These are phyloP conservation scores for Boeremia exigua DNA, from an alignment of 2,329 filamentous ascomycete species.

Conservation along the genomic window DNA sequence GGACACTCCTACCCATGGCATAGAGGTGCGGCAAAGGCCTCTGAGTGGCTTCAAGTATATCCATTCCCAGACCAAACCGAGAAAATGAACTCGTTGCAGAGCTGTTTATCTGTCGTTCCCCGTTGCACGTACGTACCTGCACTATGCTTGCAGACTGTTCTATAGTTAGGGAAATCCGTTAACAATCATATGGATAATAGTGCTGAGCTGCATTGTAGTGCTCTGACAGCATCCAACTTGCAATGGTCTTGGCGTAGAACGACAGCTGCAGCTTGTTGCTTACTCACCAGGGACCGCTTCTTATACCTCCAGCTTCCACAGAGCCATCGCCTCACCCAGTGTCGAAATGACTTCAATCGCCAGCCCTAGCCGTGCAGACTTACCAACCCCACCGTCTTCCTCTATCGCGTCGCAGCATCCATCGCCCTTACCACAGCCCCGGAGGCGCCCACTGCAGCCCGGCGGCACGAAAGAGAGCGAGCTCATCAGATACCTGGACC, in stretches of 20 bases:
- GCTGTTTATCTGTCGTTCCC: too few species aligned
- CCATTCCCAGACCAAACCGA: too few species aligned
- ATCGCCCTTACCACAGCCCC: conserved; percentile 58
- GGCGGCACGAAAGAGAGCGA: conserved; percentile 65
- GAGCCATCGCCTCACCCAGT: not conserved
- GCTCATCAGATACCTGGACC: conserved; percentile 64
- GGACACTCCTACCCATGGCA: too few species aligned
- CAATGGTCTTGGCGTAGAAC: conserved; percentile 2
- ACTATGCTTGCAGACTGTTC: not conserved
- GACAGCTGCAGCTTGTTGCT: conserved; percentile 21
- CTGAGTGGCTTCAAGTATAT: too few species aligned
- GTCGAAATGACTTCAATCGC: conserved; percentile 20
- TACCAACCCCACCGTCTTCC: conserved; percentile 58
- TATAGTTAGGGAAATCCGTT: too few species aligned
- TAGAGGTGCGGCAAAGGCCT: too few species aligned
- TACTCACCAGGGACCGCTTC: conserved; percentile 16
- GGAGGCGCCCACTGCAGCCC: conserved; percentile 59
- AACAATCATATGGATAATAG: too few species aligned
- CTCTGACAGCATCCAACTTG: not conserved
- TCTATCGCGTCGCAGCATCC: conserved; percentile 51
- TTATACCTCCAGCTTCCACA: conserved; percentile 11
- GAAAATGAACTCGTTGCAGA: too few species aligned
- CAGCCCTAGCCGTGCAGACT: conserved; percentile 6
- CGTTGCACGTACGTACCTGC: not conserved
- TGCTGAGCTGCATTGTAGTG: not conserved